Conservation (phyloP, 1,139 yeast genomes). For the Taphrina communis region DNA sequence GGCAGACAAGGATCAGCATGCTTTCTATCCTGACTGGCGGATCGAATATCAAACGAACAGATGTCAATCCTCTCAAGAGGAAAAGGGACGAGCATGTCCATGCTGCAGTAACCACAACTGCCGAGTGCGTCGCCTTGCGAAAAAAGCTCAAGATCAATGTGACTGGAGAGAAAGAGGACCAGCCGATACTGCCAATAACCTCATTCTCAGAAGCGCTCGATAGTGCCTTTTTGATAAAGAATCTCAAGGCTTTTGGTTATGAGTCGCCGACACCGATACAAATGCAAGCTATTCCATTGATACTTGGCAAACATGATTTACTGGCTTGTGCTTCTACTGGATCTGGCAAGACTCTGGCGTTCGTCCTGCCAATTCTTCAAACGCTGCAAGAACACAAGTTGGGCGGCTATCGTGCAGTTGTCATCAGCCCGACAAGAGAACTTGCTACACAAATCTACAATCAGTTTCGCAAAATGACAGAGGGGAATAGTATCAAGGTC, state of each 20-base stretch:
- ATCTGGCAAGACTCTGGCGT: constrained; percentile 90
- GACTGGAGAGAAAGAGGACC: constrained; percentile 77
- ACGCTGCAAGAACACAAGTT: constrained; percentile 46
- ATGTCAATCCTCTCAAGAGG: constrained; percentile 45
- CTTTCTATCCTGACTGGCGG: constrained; percentile 48
- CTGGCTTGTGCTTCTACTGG: constrained; percentile 95
- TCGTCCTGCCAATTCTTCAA: constrained; percentile 80
- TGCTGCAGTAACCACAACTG: constrained; percentile 58
- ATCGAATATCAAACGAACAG: constrained; percentile 49
- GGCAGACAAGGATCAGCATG: background rate
- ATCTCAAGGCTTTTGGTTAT: constrained; percentile 72
- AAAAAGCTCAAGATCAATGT: constrained; percentile 66
- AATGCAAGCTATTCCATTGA: constrained; percentile 78
- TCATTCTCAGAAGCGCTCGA: constrained; percentile 71
- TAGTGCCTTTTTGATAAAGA: constrained; percentile 61
- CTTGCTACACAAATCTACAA: constrained; percentile 82
- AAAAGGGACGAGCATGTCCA: constrained; percentile 46
- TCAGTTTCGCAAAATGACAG: constrained; percentile 64
- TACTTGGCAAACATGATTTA: constrained; percentile 69
- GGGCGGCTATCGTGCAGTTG: constrained; percentile 59
- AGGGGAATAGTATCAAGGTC: constrained; percentile 61
- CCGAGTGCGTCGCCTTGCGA: constrained; percentile 66
- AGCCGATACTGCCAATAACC: constrained; percentile 87
- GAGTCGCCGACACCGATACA: constrained; percentile 91
- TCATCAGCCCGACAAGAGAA: constrained; percentile 92